Conservation (phyloP, 176 grass and related monocot species). For the Avena atlantica region DNA sequence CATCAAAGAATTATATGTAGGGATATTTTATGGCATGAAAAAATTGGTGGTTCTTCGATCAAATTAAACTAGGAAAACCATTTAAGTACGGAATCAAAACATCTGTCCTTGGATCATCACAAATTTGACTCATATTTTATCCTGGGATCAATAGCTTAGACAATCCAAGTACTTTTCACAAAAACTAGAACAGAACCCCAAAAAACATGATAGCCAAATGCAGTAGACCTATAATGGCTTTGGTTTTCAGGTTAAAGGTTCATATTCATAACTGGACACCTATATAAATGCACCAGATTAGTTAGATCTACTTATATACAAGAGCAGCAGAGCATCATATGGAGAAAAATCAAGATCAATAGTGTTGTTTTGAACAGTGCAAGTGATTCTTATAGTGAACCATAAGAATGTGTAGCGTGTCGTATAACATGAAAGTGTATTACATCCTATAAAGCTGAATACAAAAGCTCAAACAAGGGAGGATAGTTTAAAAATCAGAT, state of each 20-base stretch:
- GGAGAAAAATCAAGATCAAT: slow-evolving; percentile 8
- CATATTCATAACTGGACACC: slow-evolving; percentile 18
- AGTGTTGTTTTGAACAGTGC: background rate
- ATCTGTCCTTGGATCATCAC: slow-evolving; percentile 1
- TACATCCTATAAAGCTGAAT: slow-evolving; percentile 8
- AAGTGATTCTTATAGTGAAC: slow-evolving; percentile 11
- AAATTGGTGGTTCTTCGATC: slow-evolving; percentile 22
- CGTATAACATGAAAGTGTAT: slow-evolving; percentile 19
- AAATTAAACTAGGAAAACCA: slow-evolving; percentile 40
- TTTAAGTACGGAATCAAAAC: background rate
- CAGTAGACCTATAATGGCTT: background rate
- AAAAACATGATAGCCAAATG: slow-evolving; percentile 24
- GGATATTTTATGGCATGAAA: slow-evolving; percentile 7
- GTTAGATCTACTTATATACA: slow-evolving; percentile 14
- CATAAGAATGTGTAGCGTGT: background rate
- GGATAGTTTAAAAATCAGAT: background rate
- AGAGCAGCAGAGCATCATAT: background rate
- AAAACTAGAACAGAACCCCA: slow-evolving; percentile 15
- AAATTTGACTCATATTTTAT: slow-evolving; percentile 28
- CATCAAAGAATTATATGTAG: slow-evolving; percentile 5
- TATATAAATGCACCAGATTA: background rate
- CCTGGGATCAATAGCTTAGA: slow-evolving; percentile 16
- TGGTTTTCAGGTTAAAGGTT: slow-evolving; percentile 21
- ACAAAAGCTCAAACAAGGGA: background rate
- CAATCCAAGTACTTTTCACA: slow-evolving; percentile 13